phyloP scores from a whole-genome alignment of 345 rosid species.

The Xanthoceras sorbifolium region DNA sequence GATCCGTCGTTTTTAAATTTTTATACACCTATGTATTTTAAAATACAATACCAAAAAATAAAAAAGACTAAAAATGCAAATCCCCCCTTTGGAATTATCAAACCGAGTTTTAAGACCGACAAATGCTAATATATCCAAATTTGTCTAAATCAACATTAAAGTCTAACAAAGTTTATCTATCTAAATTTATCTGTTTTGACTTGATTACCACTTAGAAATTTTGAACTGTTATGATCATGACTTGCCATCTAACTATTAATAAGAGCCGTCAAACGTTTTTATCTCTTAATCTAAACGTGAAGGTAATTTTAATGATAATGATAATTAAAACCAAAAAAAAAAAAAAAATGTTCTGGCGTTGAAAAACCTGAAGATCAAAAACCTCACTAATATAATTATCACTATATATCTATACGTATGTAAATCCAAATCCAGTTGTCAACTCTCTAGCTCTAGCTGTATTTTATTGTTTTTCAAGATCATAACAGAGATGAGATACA shows the following conservation, averaged over 20 bases:
- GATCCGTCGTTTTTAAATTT: no score
- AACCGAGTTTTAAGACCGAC: neutral
- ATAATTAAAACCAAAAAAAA: neutral
- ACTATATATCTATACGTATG: no score
- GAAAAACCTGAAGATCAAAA: neutral
- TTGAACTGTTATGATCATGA: neutral
- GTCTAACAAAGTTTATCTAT: neutral
- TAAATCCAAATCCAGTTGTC: conserved; percentile 9
- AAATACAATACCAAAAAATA: no score
- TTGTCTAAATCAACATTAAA: neutral
- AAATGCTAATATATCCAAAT: neutral
- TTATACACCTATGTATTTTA: no score
- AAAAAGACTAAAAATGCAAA: no score
- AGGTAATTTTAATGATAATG: neutral
- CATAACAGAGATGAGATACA: neutral
- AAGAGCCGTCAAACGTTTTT: neutral
- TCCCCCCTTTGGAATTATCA: no score
- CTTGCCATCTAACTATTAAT: neutral
- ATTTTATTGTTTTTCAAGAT: neutral
- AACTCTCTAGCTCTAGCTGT: conserved; percentile 2
- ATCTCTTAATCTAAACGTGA: neutral
- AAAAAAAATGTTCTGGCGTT: neutral
- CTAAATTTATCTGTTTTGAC: neutral
- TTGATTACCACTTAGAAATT: neutral
- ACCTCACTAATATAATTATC: no score